These are phyloP conservation scores for Hyaloscypha variabilis DNA, from an alignment of 495 filamentous ascomycete genomes.

Conservation along the genomic window DNA sequence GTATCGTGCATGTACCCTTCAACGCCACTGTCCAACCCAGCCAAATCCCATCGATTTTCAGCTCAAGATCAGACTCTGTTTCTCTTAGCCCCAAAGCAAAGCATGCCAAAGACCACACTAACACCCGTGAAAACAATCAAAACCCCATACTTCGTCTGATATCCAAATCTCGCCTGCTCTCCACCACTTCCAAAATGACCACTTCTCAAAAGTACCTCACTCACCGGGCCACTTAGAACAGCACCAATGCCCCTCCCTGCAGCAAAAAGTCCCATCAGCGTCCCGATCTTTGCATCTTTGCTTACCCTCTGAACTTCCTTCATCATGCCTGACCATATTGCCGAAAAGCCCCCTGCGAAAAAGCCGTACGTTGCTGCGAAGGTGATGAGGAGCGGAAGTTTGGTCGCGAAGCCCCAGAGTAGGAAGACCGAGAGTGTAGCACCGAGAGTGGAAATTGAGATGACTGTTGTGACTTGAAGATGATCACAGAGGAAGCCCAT, in stretches of 20 bases:
- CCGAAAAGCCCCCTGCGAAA: constrained; percentile 65
- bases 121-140: constrained; percentile 61
- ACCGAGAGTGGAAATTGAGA: constrained; percentile 59
- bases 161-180: constrained; percentile 36
- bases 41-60: no score
- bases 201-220: constrained; percentile 51
- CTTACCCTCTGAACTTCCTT: constrained; percentile 45
- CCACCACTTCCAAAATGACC: constrained; percentile 1
- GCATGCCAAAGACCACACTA: constrained; percentile 52
- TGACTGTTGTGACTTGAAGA: constrained; percentile 60
- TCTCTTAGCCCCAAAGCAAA: constrained; percentile 48
- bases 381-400: constrained; percentile 57
- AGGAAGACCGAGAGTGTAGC: constrained; percentile 62
- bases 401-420: constrained; percentile 65
- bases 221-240: constrained; percentile 63
- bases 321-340: constrained; percentile 64
- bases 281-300: constrained; percentile 46
- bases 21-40: no score
- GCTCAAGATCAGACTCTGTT: no score
- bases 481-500: constrained; percentile 64
- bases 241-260: constrained; percentile 69
- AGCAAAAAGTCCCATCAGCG: constrained; percentile 45
- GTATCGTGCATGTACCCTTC: no score
- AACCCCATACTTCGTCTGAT: constrained; percentile 53
- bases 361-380: constrained; percentile 72